Conservation (phyloP, 2,329 filamentous ascomycete species). For the Stemphylium lycopersici region DNA sequence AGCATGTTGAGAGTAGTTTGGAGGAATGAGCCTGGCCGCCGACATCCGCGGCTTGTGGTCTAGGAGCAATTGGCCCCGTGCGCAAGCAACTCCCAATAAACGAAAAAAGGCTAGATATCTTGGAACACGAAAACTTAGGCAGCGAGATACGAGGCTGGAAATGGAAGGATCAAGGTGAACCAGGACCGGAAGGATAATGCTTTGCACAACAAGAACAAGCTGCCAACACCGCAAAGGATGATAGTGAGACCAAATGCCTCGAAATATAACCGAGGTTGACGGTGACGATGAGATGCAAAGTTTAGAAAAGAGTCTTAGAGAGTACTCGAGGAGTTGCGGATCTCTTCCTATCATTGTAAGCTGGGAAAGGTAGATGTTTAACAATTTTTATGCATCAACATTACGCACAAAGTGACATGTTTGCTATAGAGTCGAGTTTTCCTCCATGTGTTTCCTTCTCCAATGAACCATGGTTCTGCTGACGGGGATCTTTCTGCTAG, state of each 20-base stretch:
- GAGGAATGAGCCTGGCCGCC: neutral
- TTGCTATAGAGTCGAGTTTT: neutral
- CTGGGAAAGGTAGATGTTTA: neutral
- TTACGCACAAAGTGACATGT: neutral
- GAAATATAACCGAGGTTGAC: neutral
- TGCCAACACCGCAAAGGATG: neutral
- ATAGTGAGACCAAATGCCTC: neutral
- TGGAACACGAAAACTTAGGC: neutral
- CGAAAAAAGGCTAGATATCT: neutral
- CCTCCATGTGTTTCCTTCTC: neutral
- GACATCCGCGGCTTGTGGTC: neutral
- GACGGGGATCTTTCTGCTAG: neutral
- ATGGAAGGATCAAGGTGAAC: neutral
- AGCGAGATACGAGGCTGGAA: neutral
- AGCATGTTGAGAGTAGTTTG: neutral
- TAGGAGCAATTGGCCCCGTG: neutral
- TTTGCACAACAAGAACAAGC: neutral
- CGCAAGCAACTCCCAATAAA: neutral
- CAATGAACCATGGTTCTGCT: neutral
- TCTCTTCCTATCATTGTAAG: neutral
- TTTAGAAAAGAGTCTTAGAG: constrained; percentile 2
- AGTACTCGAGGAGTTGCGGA: neutral
- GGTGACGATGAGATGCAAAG: neutral
- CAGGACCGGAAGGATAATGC: neutral
- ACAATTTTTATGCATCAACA: neutral